phyloP scores from a whole-genome alignment of 148 eudicot genomes.

The Oxyria digyna region DNA sequence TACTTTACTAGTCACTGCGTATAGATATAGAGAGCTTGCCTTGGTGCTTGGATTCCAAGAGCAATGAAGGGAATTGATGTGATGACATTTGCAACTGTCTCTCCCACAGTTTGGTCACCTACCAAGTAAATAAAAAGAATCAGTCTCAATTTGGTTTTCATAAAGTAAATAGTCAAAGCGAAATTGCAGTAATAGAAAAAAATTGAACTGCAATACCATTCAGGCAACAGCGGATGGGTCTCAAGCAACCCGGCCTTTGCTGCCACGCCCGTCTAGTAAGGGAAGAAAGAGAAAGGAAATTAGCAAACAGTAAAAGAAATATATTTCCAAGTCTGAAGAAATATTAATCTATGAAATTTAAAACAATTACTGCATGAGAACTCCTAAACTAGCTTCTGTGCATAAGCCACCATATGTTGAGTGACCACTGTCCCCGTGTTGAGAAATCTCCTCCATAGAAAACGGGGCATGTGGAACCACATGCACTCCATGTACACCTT shows the following conservation, averaged over 20 bases:
- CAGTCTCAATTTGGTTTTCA: background rate
- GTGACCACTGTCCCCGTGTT: constrained; percentile 31
- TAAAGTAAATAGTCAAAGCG: background rate
- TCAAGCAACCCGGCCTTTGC: constrained; percentile 66
- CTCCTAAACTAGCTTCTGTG: constrained; percentile 23
- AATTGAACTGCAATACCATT: constrained; percentile 29
- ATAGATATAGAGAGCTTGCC: constrained; percentile 25
- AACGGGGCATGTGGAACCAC: constrained; percentile 69
- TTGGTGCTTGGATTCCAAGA: constrained; percentile 81
- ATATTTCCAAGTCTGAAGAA: background rate
- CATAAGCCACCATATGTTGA: constrained; percentile 19
- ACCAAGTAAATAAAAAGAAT: constrained; percentile 1
- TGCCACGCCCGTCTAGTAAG: constrained; percentile 57
- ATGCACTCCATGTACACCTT: constrained; percentile 80
- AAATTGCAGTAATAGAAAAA: background rate
- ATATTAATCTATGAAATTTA: background rate
- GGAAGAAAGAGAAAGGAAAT: background rate
- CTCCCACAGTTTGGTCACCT: constrained; percentile 72
- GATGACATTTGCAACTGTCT: constrained; percentile 71
- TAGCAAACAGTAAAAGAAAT: background rate
- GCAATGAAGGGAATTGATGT: constrained; percentile 95
- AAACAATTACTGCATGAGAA: constrained; percentile 47
- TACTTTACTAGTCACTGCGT: background rate
- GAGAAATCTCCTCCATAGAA: constrained; percentile 51
- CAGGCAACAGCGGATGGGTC: constrained; percentile 59